Evolutionary conservation across 192 early-diverging fungal genomes (phyloP).

Genomic region (Entophlyctis luteolus): DNA sequence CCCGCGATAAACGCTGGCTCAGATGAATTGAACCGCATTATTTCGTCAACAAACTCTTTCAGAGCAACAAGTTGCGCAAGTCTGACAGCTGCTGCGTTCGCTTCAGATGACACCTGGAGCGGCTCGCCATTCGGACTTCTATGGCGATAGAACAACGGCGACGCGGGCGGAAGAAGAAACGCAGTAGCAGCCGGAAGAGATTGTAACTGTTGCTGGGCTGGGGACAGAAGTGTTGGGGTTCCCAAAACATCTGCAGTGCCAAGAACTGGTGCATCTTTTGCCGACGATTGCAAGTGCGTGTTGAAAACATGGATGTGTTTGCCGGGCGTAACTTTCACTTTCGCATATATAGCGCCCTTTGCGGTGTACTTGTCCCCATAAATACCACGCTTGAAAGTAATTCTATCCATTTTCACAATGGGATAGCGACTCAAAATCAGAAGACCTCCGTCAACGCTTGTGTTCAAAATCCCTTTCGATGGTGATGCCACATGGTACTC

Average conservation of each 20-base stretch:
- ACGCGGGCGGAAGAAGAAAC: neutral
- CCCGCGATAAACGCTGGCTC: conserved; percentile 64
- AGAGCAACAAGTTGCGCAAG: conserved; percentile 63
- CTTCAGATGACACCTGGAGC: conserved; percentile 30
- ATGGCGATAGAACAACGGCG: neutral
- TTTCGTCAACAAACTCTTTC: conserved; percentile 61
- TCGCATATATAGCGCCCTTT: conserved; percentile 77
- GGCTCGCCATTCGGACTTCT: neutral
- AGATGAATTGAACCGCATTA: conserved; percentile 36
- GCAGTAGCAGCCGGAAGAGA: neutral
- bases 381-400: conserved; percentile 64
- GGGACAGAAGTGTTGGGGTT: neutral
- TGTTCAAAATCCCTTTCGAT: conserved; percentile 57
- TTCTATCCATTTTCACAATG: conserved; percentile 52
- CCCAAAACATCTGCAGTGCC: conserved; percentile 32
- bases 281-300: conserved; percentile 80
- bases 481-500: conserved; percentile 60
- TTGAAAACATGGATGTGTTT: conserved; percentile 67
- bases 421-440: conserved; percentile 71
- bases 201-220: neutral
- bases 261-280: conserved; percentile 16
- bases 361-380: conserved; percentile 68
- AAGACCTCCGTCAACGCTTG: conserved; percentile 72
- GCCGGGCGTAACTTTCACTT: conserved; percentile 51
- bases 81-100: conserved; percentile 54